Evolutionary conservation across 495 filamentous ascomycete species (phyloP).

Genomic region (Tuber umbilicatum): DNA sequence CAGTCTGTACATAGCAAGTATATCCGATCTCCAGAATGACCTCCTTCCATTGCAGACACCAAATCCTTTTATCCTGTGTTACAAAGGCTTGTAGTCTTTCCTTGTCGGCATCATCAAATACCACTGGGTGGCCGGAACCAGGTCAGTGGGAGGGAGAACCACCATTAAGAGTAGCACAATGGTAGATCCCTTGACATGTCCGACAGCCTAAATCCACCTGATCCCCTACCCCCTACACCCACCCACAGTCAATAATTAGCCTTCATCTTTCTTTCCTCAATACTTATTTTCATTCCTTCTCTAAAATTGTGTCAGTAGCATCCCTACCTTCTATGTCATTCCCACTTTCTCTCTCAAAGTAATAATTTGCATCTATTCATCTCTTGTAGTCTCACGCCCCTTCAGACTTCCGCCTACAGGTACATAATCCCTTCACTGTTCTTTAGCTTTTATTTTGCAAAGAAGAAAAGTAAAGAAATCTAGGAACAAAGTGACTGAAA

Average conservation of each 20-base stretch:
- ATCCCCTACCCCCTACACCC: too few species aligned
- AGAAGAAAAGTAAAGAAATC: not conserved
- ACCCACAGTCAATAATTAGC: too few species aligned
- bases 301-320: not conserved
- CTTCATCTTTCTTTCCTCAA: too few species aligned
- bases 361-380: not conserved
- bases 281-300: too few species aligned
- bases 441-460: not conserved
- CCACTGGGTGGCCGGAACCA: not conserved
- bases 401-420: not conserved
- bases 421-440: not conserved
- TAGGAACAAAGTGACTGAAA: not conserved
- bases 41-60: constrained; percentile 19
- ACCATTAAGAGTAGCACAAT: not conserved
- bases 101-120: not conserved
- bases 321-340: not conserved
- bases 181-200: not conserved
- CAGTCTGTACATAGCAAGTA: not conserved
- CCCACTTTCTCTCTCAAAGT: not conserved
- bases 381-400: not conserved
- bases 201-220: not conserved
- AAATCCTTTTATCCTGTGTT: constrained; percentile 8
- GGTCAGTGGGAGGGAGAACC: not conserved
- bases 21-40: constrained; percentile 14
- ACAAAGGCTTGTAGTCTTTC: not conserved